Evolutionary conservation across 805 yeast species (phyloP).

Genomic region (Teunomyces cretensis): DNA sequence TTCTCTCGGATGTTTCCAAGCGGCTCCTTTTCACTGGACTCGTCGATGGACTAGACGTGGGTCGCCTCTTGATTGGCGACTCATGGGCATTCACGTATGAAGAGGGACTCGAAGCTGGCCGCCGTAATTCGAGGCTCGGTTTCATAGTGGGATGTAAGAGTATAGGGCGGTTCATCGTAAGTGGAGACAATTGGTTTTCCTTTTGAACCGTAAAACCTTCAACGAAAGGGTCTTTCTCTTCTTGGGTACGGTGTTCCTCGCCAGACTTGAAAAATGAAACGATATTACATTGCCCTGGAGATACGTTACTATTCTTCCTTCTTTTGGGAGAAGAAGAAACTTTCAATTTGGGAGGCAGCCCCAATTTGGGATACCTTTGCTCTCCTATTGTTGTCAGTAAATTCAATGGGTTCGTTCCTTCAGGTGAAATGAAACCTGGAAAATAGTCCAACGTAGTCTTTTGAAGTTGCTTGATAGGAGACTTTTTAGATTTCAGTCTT

Average conservation of each 20-base stretch:
- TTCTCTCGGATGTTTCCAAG: neutral
- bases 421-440: slow-evolving; percentile 10
- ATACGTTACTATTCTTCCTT: neutral
- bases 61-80: neutral
- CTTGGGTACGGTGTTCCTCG: neutral
- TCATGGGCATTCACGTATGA: neutral
- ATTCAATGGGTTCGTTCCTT: neutral
- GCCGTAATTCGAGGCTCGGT: neutral
- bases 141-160: slow-evolving; percentile 1
- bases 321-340: neutral
- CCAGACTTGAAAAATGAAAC: neutral
- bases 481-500: slow-evolving; percentile 11
- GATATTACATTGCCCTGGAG: slow-evolving; percentile 3
- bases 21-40: slow-evolving; percentile 1
- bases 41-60: neutral
- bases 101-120: slow-evolving; percentile 2
- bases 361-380: too few species aligned
- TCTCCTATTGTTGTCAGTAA: too few species aligned
- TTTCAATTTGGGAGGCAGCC: neutral
- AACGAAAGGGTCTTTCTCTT: slow-evolving; percentile 4
- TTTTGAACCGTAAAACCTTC: neutral
- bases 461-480: slow-evolving; percentile 9
- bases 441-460: slow-evolving; percentile 27
- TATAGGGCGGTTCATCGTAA: neutral
- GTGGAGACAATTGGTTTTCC: neutral